Evolutionary conservation across 345 rosid species (phyloP), one percentile per base, ranked within the genome.

Genomic region (Salix viminalis): DNA sequence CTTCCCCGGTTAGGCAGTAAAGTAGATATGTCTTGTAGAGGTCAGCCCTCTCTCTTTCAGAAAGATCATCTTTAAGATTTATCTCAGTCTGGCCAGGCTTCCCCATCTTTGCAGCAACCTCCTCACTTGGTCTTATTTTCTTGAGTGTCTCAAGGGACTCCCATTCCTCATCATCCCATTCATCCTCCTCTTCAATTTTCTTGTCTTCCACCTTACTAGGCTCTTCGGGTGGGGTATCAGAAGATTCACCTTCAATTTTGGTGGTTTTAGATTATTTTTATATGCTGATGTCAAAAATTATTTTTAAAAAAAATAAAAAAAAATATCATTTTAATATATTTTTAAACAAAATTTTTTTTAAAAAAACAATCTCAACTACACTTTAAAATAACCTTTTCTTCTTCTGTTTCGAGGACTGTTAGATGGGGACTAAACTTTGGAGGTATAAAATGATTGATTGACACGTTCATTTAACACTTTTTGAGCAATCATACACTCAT

Each of bases 1-100:
- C 92, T 77, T 91, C 97, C 70, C 98, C 98, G 7, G 99, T 89
- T 74, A 94, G 82, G 82, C 98, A 96, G 79, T 84, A 89, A 68
- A 94, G 82, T 86, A 96, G 82, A 83, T 90, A 96, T 19, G 92
- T 89, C 79, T 82, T 94, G 89, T 94, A 96, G 60, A 96, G 91
- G 83, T 91, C 97, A 19, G 85, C 88, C 78, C 96, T 86, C 74
- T 94, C 97, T 79, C 96, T 88, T 66, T 88, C 90, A 8, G 97
- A 88, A 79, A 96, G 94, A 80, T 96, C 98, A 46, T 96, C 99
- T 86, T 83, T 96, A 62, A 96, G 92, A 76, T 89, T 96, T 85
- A 96, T 96, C 86, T 94, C 97, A 4, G 91, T 87, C 87, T 94
- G 97, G 48, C 94, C 97, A 73, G 85, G 93, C 85, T 87, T 91